A percentile compares a stretch with the other conserved stretches of the same genome.
Conservation (phyloP, 2,329 filamentous ascomycete species). For the Ophiostoma populinum region DNA sequence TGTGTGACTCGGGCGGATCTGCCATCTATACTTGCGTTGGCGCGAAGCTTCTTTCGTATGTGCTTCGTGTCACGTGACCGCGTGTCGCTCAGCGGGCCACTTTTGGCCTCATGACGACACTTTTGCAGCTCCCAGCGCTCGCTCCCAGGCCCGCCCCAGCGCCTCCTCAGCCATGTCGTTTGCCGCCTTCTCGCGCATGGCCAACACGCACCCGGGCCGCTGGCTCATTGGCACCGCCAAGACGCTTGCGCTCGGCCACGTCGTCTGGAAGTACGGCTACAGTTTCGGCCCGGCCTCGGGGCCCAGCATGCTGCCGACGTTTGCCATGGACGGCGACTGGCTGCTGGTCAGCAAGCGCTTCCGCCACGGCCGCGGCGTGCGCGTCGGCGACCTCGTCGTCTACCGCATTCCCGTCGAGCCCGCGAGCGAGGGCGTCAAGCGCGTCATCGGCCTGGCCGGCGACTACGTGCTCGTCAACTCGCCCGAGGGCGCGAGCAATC, state of each 20-base stretch:
- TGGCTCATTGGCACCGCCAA: slow-evolving; percentile 29
- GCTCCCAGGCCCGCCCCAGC: too few species aligned
- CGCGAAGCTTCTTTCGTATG: too few species aligned
- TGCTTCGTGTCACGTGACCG: too few species aligned
- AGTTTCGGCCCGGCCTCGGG: slow-evolving; percentile 44
- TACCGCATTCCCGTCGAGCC: slow-evolving; percentile 58
- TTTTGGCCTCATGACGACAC: too few species aligned
- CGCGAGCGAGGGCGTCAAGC: slow-evolving; percentile 51
- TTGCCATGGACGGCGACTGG: slow-evolving; percentile 48
- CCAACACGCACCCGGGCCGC: slow-evolving; percentile 24
- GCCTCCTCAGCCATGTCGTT: slow-evolving; percentile 14
- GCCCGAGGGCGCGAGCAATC: slow-evolving; percentile 29
- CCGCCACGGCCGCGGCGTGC: slow-evolving; percentile 44
- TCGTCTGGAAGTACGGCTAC: slow-evolving; percentile 44
- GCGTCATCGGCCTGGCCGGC: slow-evolving; percentile 58
- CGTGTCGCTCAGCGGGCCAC: too few species aligned
- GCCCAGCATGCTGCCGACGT: slow-evolving; percentile 79
- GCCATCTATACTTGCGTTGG: too few species aligned
- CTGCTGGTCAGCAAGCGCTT: slow-evolving; percentile 51
- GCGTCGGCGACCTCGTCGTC: slow-evolving; percentile 70
- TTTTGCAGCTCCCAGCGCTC: too few species aligned
- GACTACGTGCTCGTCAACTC: slow-evolving; percentile 57
- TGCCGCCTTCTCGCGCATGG: slow-evolving; percentile 10
- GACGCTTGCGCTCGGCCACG: slow-evolving; percentile 28
- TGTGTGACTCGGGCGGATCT: too few species aligned